Evolutionary conservation across 2,329 filamentous ascomycete species (phyloP).

Genomic region (Gaeumannomyces tritici): DNA sequence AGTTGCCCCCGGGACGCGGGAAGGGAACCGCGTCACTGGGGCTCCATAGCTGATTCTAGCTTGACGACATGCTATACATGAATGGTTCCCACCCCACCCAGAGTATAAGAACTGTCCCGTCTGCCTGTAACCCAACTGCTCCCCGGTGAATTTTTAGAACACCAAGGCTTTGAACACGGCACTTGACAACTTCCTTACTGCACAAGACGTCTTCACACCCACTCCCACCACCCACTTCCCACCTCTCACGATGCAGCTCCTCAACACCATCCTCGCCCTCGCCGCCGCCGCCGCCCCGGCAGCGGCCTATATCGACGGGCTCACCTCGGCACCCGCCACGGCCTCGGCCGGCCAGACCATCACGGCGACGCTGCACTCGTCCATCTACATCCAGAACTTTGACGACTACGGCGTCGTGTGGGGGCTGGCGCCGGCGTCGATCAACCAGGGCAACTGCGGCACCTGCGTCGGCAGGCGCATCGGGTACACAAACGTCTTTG

Average conservation of each 20-base stretch:
- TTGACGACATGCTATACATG: no score
- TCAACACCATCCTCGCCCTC: constrained; percentile 12
- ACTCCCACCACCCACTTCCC: neutral
- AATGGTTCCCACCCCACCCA: no score
- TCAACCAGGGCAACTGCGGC: constrained; percentile 5
- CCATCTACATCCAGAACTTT: constrained; percentile 24
- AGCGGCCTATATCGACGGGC: constrained; percentile 14
- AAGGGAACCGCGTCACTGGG: neutral
- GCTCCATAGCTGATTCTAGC: no score
- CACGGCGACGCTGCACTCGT: constrained; percentile 15
- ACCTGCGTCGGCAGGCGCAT: constrained; percentile 18
- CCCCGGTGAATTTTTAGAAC: no score
- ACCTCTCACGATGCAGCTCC: constrained; percentile 6
- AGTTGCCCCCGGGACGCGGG: no score
- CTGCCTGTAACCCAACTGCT: no score
- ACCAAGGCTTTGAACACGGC: no score
- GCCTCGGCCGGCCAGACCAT: constrained; percentile 16
- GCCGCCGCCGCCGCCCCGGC: constrained; percentile 9
- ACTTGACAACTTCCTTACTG: no score
- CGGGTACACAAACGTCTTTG: constrained; percentile 13
- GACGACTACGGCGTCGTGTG: constrained; percentile 22
- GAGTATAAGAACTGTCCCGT: no score
- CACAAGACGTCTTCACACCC: no score
- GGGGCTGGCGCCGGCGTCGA: constrained; percentile 12
- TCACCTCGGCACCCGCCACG: constrained; percentile 14